A percentile compares a stretch with the other conserved stretches of the same genome.
Evolutionary conservation across 2,329 filamentous ascomycete genomes (phyloP).

Genomic region (Pseudogymnoascus sp.): DNA sequence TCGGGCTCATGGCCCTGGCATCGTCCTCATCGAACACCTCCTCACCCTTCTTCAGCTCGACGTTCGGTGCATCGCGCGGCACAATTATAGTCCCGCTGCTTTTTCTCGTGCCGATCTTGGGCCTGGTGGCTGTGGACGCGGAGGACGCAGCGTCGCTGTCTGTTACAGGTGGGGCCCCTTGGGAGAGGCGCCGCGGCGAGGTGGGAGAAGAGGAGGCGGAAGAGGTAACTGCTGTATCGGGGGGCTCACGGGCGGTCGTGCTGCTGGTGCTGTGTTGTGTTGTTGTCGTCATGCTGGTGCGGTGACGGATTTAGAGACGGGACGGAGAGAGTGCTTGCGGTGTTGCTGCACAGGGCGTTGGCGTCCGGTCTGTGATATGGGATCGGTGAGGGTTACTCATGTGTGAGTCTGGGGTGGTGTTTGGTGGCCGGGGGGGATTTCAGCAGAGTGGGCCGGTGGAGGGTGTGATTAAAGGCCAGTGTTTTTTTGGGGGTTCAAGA

Average conservation of each 20-base stretch:
- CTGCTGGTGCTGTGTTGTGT: constrained; percentile 7
- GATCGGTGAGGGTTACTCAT: constrained; percentile 9
- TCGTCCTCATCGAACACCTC: constrained; percentile 69
- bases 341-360: not conserved
- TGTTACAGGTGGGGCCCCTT: not conserved
- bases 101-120: constrained; percentile 64
- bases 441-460: not conserved
- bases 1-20: constrained; percentile 88
- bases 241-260: constrained; percentile 6
- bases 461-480: not conserved
- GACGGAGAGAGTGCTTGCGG: not conserved
- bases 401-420: constrained; percentile 1
- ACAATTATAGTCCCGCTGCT: constrained; percentile 79
- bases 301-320: constrained; percentile 7
- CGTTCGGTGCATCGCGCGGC: constrained; percentile 64
- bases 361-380: constrained; percentile 7
- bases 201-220: not conserved
- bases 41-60: constrained; percentile 65
- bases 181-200: constrained; percentile 3
- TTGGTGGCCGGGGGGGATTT: not conserved
- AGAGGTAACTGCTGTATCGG: constrained; percentile 1
- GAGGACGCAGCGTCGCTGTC: constrained; percentile 7
- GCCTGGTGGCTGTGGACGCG: constrained; percentile 26
- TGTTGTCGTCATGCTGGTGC: constrained; percentile 9
- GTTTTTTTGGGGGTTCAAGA: not conserved